Conservation (phyloP, 768 basidiomycete species). For the Hortiboletus campestris region DNA sequence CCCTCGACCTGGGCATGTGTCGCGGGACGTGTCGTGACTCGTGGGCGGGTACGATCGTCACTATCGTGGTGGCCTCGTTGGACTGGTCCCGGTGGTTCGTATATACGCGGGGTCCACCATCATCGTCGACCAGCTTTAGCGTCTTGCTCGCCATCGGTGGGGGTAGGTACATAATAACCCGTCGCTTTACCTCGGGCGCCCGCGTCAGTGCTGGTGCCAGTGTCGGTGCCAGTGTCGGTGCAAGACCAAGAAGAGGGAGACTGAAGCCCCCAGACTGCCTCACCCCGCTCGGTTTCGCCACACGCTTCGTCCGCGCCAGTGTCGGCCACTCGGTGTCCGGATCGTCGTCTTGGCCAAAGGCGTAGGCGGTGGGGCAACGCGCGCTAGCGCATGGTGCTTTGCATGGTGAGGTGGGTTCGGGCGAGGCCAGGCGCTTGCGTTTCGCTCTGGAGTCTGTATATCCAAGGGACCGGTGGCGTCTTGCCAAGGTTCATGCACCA, state of each 20-base stretch:
- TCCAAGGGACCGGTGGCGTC: not conserved
- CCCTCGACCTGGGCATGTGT: not conserved
- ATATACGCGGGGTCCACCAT: not conserved
- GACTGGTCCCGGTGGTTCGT: not conserved
- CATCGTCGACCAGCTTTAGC: not conserved
- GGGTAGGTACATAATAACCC: conserved; percentile 31
- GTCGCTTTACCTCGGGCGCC: conserved; percentile 3
- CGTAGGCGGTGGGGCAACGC: conserved; percentile 13
- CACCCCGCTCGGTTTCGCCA: not conserved
- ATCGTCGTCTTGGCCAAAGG: conserved; percentile 20
- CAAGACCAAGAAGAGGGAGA: conserved; percentile 15
- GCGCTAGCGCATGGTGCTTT: not conserved
- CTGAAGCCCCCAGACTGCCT: conserved; percentile 22
- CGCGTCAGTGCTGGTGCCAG: not conserved
- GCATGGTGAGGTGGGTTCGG: not conserved
- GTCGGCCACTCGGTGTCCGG: conserved; percentile 24
- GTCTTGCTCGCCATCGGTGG: conserved; percentile 18
- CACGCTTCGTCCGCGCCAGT: not conserved
- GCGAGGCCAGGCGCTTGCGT: conserved; percentile 4
- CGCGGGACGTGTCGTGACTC: too few species aligned
- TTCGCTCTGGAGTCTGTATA: conserved; percentile 7
- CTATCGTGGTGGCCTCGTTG: too few species aligned
- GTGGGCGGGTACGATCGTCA: too few species aligned
- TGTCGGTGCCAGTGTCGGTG: too few species aligned
- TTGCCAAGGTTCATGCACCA: not conserved